These are phyloP conservation scores for Podospora conica DNA, from an alignment of 495 filamentous ascomycete genomes.

Conservation along the genomic window DNA sequence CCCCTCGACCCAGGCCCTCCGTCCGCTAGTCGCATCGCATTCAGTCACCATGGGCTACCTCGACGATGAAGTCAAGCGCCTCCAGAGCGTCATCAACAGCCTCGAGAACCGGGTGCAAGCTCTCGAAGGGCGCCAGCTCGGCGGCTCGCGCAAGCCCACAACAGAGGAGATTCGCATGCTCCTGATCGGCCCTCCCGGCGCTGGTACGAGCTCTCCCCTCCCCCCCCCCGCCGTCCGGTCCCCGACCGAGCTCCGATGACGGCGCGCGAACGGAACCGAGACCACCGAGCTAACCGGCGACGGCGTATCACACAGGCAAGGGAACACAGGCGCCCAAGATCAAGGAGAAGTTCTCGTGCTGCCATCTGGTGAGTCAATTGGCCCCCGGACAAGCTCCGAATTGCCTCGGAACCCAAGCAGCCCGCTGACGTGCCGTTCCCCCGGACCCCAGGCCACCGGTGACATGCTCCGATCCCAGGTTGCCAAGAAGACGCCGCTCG, in stretches of 20 bases:
- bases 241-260: background rate
- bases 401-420: background rate
- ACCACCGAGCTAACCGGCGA: constrained; percentile 9
- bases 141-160: constrained; percentile 40
- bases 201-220: constrained; percentile 55
- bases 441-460: constrained; percentile 72
- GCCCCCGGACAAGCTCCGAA: constrained; percentile 6
- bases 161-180: constrained; percentile 81
- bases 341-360: constrained; percentile 94
- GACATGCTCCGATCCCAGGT: constrained; percentile 99
- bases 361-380: constrained; percentile 74
- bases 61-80: constrained; percentile 68
- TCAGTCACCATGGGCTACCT: constrained; percentile 70
- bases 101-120: constrained; percentile 78
- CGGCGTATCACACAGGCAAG: constrained; percentile 63
- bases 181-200: constrained; percentile 94
- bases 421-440: constrained; percentile 6
- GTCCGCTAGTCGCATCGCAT: constrained; percentile 21
- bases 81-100: constrained; percentile 71
- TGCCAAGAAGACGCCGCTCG: constrained; percentile 92
- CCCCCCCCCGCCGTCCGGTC: background rate
- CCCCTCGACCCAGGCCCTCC: constrained; percentile 35
- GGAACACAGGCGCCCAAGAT: constrained; percentile 97
- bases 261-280: background rate
- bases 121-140: constrained; percentile 58